Conservation (phyloP, 257 asterid genomes). For the Vinca minor region DNA sequence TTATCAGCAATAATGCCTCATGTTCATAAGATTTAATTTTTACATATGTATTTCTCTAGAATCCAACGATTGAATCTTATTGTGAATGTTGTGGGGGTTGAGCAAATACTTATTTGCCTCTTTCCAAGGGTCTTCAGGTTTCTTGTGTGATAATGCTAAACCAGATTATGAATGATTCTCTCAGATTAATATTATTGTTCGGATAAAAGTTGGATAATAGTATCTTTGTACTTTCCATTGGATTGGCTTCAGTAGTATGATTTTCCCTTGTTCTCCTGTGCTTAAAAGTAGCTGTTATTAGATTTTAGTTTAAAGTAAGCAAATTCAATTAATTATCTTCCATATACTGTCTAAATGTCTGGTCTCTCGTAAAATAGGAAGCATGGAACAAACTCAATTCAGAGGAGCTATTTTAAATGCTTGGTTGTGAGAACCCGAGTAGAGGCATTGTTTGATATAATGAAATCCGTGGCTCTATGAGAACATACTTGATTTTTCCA, state of each 20-base stretch:
- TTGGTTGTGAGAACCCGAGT: constrained; percentile 9
- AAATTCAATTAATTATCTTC: too few species aligned
- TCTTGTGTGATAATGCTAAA: neutral
- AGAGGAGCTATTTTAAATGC: constrained; percentile 91
- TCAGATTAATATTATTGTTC: neutral
- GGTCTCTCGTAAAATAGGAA: constrained; percentile 41
- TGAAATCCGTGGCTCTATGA: neutral
- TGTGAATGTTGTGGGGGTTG: too few species aligned
- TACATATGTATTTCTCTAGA: neutral
- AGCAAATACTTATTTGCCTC: too few species aligned
- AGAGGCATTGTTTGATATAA: constrained; percentile 11
- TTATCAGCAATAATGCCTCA: neutral
- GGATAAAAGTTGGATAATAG: neutral
- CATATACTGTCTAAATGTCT: neutral
- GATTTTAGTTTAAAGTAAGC: too few species aligned
- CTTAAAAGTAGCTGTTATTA: too few species aligned
- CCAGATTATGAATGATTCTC: neutral
- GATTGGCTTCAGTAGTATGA: neutral
- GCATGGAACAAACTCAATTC: constrained; percentile 99
- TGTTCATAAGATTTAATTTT: neutral
- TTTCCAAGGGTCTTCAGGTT: too few species aligned
- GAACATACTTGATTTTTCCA: constrained; percentile 6
- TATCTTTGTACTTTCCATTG: neutral
- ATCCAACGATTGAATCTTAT: neutral
- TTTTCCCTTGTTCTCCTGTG: too few species aligned